phyloP scores from a whole-genome alignment of 1,139 yeast species.

The Debaryomyces sp. region DNA sequence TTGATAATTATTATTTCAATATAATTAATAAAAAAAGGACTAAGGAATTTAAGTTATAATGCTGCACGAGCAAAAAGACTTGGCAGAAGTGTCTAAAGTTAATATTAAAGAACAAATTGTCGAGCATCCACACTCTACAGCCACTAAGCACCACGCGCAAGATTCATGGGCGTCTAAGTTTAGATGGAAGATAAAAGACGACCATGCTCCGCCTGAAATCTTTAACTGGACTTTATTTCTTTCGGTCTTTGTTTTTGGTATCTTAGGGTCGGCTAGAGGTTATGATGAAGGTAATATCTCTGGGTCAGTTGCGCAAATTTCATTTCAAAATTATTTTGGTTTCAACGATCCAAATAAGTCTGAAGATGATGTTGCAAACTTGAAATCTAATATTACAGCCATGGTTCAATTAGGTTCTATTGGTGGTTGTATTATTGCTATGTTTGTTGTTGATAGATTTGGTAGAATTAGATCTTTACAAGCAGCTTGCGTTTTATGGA shows the following conservation, averaged over 20 bases:
- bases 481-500: slow-evolving; percentile 46
- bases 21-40: too few relatives aligned
- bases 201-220: slow-evolving; percentile 50
- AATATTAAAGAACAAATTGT: too few relatives aligned
- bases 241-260: slow-evolving; percentile 56
- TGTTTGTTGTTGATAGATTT: slow-evolving; percentile 51
- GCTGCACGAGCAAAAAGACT: too few relatives aligned
- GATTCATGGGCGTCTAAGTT: slow-evolving; percentile 7
- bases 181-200: slow-evolving; percentile 17
- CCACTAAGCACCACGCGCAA: not conserved
- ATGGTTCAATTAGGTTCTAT: slow-evolving; percentile 67
- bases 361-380: slow-evolving; percentile 41
- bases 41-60: too few relatives aligned
- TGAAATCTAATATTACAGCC: slow-evolving; percentile 57
- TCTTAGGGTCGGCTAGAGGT: slow-evolving; percentile 63
- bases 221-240: slow-evolving; percentile 50
- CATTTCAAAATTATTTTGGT: slow-evolving; percentile 50
- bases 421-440: slow-evolving; percentile 57
- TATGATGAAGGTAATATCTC: slow-evolving; percentile 59
- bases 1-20: too few relatives aligned
- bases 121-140: too few relatives aligned
- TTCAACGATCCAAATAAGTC: slow-evolving; percentile 42
- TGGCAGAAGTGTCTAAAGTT: too few relatives aligned
- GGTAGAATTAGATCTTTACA: slow-evolving; percentile 61
- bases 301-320: slow-evolving; percentile 48